Evolutionary conservation across 108 stramenopile species (phyloP).

Genomic region (Parietichytrium sp.): DNA sequence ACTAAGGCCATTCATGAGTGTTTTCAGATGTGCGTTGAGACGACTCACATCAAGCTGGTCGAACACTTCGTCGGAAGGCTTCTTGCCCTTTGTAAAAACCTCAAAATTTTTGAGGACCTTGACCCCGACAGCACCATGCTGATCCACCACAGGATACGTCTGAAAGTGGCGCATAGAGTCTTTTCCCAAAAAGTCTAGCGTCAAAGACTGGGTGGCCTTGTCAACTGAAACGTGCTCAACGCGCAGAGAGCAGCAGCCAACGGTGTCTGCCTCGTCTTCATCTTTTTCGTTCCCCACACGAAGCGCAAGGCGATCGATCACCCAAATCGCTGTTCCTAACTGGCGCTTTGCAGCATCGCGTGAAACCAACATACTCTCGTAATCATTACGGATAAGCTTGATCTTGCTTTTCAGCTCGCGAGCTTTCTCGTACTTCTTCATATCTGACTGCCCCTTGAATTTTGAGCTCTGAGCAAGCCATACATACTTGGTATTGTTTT

Average conservation of each 20-base stretch:
- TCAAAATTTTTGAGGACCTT: conserved; percentile 87
- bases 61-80: conserved; percentile 84
- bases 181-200: conserved; percentile 99
- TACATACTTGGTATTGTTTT: conserved; percentile 93
- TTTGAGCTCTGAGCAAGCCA: conserved; percentile 90
- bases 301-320: conserved; percentile 96
- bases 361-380: conserved; percentile 77
- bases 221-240: conserved; percentile 96
- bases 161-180: conserved; percentile 99
- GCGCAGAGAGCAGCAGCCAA: conserved; percentile 97
- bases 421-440: conserved; percentile 96
- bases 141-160: conserved; percentile 81
- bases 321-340: conserved; percentile 98
- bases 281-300: conserved; percentile 99
- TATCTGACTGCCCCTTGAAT: conserved; percentile 97
- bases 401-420: conserved; percentile 91
- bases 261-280: conserved; percentile 99
- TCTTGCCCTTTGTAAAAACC: conserved; percentile 85
- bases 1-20: conserved; percentile 95
- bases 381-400: conserved; percentile 82
- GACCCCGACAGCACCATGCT: conserved; percentile 77
- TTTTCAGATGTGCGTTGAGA: conserved; percentile 87
- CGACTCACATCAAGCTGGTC: conserved; percentile 75
- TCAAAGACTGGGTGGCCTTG: conserved; percentile 76
- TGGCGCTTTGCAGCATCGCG: conserved; percentile 75